A percentile compares a stretch with the other conserved stretches of the same genome.
phyloP scores from a whole-genome alignment of 2,329 filamentous ascomycete genomes.

The Fusarium humuli region DNA sequence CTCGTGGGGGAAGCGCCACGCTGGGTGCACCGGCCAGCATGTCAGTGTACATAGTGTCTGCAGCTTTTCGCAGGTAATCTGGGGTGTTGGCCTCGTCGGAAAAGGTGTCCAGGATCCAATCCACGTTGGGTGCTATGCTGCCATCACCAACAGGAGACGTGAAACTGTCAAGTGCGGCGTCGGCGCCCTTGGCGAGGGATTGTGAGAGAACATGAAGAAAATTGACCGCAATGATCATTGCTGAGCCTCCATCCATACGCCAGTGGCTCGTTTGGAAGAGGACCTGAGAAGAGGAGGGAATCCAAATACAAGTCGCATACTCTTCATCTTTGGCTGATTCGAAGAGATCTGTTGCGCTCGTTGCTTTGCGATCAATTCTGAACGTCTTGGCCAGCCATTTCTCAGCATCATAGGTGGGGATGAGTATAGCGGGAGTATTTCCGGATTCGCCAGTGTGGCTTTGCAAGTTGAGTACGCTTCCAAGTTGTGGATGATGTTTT shows the following conservation, averaged over 20 bases:
- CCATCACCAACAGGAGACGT: constrained; percentile 2
- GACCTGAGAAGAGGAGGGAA: constrained; percentile 1
- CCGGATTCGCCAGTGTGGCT: not conserved
- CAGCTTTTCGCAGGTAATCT: not conserved
- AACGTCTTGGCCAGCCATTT: constrained; percentile 8
- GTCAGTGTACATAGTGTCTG: constrained; percentile 6
- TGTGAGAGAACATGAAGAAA: constrained; percentile 9
- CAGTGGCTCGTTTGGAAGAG: constrained; percentile 11
- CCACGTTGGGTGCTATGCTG: constrained; percentile 4
- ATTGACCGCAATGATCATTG: constrained; percentile 8
- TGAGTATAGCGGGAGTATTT: not conserved
- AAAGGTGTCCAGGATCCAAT: not conserved
- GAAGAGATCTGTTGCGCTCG: not conserved
- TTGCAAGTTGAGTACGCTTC: constrained; percentile 3
- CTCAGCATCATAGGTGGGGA: not conserved
- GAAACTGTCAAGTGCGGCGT: not conserved
- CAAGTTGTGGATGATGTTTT: constrained; percentile 8
- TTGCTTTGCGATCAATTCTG: not conserved
- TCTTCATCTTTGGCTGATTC: constrained; percentile 9
- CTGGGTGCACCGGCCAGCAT: constrained; percentile 7
- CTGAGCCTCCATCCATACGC: constrained; percentile 4
- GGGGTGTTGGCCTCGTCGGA: not conserved
- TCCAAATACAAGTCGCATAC: constrained; percentile 7
- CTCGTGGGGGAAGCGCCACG: constrained; percentile 1
- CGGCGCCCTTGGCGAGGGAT: not conserved